Evolutionary conservation across 176 grass and related monocot species (phyloP), one percentile per base, ranked within the genome.

Genomic region (Raddia distichophylla): DNA sequence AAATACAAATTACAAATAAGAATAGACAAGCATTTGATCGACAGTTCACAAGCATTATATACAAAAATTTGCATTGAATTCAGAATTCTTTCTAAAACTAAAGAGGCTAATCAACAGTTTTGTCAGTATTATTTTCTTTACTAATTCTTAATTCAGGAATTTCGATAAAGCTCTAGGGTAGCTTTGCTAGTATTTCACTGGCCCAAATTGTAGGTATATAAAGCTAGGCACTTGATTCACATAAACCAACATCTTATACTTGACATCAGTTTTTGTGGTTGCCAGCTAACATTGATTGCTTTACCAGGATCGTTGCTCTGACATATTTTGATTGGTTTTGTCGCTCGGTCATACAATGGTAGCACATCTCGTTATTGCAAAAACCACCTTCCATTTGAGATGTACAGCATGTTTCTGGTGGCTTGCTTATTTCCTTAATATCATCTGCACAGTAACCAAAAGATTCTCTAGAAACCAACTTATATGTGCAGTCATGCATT

Each of bases 291-390:
- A 68, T 71, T 55, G 62, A 67, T 81, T 67, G 46, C n/a, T 11
- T 81, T 99, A 95, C 96, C 93, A 95, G 62, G 83, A 99, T 82
- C 40, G 96, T 93, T 75, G 89, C 92, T 82, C 87, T 86, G 76
- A 95, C 89, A 82, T 91, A 93, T 86, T 63, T 86, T 71, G 76
- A 87, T 77, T 89, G 86, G 72, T 84, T 88, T 85, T 95, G 89
- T 83, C 59, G 73, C 51, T 74, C 65, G 33, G 63, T 66, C 34
- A 73, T 75, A 80, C 91, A 93, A 74, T 73, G 67, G 64, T 78
- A 86, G 71, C 88, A 89, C 44, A 80, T 83, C 34, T 43, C 60
- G 45, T 85, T 81, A 52, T 88, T 84, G 71, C 94, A 97, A 49
- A 90, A 87, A 18, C 55, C 74, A 47, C 70, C 78, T 68, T 77